Base-by-base conservation (phyloP, 192 early-diverging fungal genomes). In the Podila epigama region DNA sequence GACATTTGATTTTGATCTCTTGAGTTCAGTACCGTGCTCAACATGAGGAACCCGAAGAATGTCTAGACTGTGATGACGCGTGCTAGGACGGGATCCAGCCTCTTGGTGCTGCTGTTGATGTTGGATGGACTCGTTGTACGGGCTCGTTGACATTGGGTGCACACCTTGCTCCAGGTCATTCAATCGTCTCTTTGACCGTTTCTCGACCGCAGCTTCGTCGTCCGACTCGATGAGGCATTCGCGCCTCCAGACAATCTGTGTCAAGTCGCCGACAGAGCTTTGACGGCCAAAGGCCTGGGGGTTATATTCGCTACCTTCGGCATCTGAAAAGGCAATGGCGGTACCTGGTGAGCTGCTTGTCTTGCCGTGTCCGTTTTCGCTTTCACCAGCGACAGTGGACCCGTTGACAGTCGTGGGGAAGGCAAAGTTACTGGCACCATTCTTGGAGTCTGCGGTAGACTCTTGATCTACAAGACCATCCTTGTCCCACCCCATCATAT, bases 201-300 rank as follows among this genome's bases (percentile, higher is more conserved):
- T 48, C 16, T 68, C 33, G 16, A 40, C 25, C n/a, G 44, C 4
- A 1, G n/a, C 61, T 4, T 61, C 52, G 8, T 77, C 55, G 3
- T 60, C 66, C 4, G 58, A 61, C 40, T 77, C 73, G 39, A 77
- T 77, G 18, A 77, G 51, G 60, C 56, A 60, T 40, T 68, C 61
- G 8, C 77, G 77, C 61, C 77, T 71, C 70, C 77, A 68, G 48
- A 75, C 66, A 73, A 75, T 71, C 31, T 64, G 54, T 35, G 61
- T 75, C 60, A 65, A 41, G 51, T 68, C 78, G 22, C 69, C 78
- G 8, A 50, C 50, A 2, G 64, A 68, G 39, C 66, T 64, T 39
- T 25, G 41, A 22, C 57, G 55, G 27, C 60, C 52, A 9, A 25
- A 7, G 22, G 61, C 48, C 15, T n/a, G 40, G 9, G 63, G 50